Evolutionary conservation across 352 stramenopile species (phyloP), one percentile per base, ranked within the genome.

Genomic region (Plasmopara halstedii): DNA sequence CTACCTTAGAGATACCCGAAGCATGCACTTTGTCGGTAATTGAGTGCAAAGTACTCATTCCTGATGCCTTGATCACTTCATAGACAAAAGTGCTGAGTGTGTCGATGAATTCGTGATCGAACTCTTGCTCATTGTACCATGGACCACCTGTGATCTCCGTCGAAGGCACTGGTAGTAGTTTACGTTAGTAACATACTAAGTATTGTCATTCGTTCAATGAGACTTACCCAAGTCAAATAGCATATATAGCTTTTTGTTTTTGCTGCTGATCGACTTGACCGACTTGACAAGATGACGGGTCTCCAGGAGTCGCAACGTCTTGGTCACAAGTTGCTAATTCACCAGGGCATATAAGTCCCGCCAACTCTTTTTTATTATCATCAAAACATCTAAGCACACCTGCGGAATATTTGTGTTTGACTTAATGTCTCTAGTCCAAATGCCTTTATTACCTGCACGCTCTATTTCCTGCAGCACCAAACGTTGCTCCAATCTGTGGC

Each of bases 211-310:
- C 26, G 17, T 23, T 31, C 7, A 22, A 32, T 2, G 42, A 17
- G 27, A 38, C 4, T 49, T 65, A 94, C 82, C 81, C 39, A 97
- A 69, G 45, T 97, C 88, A 54, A 88, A 97, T 2, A 97, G 75
- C 91, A 99, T 99, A 72, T 99, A 99, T 1, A 99, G 70, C 64
- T 99, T 99, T 73, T 98, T 99, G 51, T 96, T 98, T 73, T 99
- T 99, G 74, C 94, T 97, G 36, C 88, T 97, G 33, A 99, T 97
- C 7, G 92, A 97, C 66, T 99, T 98, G 65, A 99, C 94, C 42
- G 94, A 95, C 78, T 99, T 99, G 71, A 99, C 96, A 4, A 99
- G 71, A 56, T 88, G 82, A 9, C 96, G 85, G 44, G 81, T 88
- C 65, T 99, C 96, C 20, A 99, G 66, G 57, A 96, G 67, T 58